phyloP scores from a whole-genome alignment of 495 filamentous ascomycete species.

The Aspergillus affinis region DNA sequence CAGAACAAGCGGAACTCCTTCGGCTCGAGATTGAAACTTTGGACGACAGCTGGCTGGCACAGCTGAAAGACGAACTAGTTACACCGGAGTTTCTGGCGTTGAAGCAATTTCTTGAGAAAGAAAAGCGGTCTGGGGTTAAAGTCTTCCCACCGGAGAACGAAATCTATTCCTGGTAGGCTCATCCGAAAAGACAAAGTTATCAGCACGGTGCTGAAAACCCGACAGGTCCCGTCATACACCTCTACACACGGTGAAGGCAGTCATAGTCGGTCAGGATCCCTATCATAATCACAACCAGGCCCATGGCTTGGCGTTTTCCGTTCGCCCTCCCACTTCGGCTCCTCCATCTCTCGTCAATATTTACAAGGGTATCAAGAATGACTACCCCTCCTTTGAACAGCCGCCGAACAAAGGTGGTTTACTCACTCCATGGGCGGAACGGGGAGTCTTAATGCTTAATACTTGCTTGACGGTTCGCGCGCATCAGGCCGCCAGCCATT shows the following conservation, averaged over 20 bases:
- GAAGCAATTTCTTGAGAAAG: constrained; percentile 82
- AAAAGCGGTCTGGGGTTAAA: constrained; percentile 68
- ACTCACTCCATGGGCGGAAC: constrained; percentile 88
- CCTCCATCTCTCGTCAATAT: constrained; percentile 91
- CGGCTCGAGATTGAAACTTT: constrained; percentile 88
- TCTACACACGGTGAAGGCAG: constrained; percentile 77
- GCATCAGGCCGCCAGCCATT: constrained; percentile 80
- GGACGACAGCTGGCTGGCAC: constrained; percentile 84
- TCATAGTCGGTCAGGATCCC: constrained; percentile 93
- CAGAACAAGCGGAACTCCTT: constrained; percentile 79
- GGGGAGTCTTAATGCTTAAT: constrained; percentile 88
- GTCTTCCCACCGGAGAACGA: constrained; percentile 84
- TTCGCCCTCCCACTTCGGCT: constrained; percentile 81
- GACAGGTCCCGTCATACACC: constrained; percentile 86
- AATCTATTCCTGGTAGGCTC: constrained; percentile 85
- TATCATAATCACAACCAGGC: constrained; percentile 97
- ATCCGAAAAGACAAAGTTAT: background rate
- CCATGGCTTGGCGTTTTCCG: constrained; percentile 92
- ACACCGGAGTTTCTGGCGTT: constrained; percentile 77
- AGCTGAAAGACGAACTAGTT: constrained; percentile 79
- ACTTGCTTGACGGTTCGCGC: constrained; percentile 89
- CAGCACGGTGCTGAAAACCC: too few species aligned
- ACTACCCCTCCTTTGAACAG: constrained; percentile 76
- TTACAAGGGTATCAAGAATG: constrained; percentile 78
- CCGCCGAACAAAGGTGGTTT: constrained; percentile 78